Evolutionary conservation across 2,329 filamentous ascomycete species (phyloP), one percentile per base, ranked within the genome.

Genomic region (Alternaria gansuensis): DNA sequence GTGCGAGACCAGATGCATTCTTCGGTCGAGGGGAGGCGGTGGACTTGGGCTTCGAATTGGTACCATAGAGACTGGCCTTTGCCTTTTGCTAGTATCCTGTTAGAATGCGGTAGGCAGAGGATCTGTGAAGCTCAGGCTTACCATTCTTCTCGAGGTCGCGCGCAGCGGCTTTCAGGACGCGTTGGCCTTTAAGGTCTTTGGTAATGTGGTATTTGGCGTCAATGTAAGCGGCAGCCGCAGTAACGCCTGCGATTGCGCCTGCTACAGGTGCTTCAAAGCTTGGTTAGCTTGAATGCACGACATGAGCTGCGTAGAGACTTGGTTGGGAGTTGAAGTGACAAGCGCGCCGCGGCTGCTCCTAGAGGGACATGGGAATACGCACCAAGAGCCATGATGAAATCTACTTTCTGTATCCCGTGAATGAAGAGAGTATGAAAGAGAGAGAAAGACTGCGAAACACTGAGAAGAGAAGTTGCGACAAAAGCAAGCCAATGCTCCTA

Each of bases 161-260:
- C 51, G 79, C 76, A 9, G 78, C 77, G 31, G 73, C 76, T 34
- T 77, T 80, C n/a, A 78, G 59, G 10, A 77, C 76, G 11, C 78
- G 71, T n/a, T 90, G 74, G 6, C 68, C 67, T 0, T 71, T 66
- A 14, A 89, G 63, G 72, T 93, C 90, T 68, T 90, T 86, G 40
- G 77, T 74, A 49, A 93, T 72, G 71, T 90, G 86, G 67, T 85
- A 88, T 78, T 90, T 91, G 53, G 87, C 90, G 69, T 93, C 85
- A 43, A 90, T 78, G 66, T 91, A 91, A 13, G 83, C 82, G 39
- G 84, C 83, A 11, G 80, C 78, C 10, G 79, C 79, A 11, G 67
- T 69, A 8, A 68, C 67, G 49, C 70, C 75, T 50, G 74, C 75
- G 61, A 76, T 65, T 41, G 75, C 75, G 44, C 73, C 73, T 51